phyloP scores from a whole-genome alignment of 805 yeast species.

The Nakazawaea molendinolei region DNA sequence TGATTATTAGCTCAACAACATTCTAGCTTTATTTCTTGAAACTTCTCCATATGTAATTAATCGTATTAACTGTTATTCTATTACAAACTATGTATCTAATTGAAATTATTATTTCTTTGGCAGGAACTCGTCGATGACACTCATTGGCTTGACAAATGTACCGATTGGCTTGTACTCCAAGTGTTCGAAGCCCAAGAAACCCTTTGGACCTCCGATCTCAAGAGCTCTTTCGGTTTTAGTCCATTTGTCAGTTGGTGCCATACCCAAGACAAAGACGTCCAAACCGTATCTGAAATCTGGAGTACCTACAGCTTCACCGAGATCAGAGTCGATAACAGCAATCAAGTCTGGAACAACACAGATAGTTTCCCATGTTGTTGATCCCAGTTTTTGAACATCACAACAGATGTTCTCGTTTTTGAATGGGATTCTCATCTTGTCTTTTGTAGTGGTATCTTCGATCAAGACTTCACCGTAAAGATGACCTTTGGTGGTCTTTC shows the following conservation, averaged over 20 bases:
- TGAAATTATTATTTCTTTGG: too few species aligned
- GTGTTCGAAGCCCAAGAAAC: slow-evolving; percentile 26
- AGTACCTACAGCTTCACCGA: slow-evolving; percentile 41
- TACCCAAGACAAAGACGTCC: slow-evolving; percentile 33
- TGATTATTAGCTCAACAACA: too few species aligned
- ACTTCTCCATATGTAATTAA: too few species aligned
- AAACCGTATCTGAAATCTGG: slow-evolving; percentile 40
- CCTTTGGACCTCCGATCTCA: slow-evolving; percentile 35
- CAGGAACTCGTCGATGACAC: slow-evolving; percentile 32
- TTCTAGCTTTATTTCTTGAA: too few species aligned
- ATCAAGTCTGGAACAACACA: slow-evolving; percentile 40
- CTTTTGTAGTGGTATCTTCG: slow-evolving; percentile 15
- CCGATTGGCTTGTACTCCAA: slow-evolving; percentile 32
- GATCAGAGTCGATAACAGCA: slow-evolving; percentile 32
- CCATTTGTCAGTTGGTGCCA: slow-evolving; percentile 33
- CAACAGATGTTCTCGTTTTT: slow-evolving; percentile 40
- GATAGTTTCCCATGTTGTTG: slow-evolving; percentile 22
- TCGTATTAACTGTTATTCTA: too few species aligned
- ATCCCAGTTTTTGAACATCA: slow-evolving; percentile 16
- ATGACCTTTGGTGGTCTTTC: slow-evolving; percentile 34
- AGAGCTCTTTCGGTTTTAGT: slow-evolving; percentile 29
- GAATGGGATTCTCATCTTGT: slow-evolving; percentile 31
- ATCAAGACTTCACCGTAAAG: slow-evolving; percentile 35
- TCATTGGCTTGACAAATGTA: slow-evolving; percentile 25
- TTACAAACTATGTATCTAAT: too few species aligned